Base-by-base conservation (phyloP, 352 stramenopile species). In the Vaucheria bursata region DNA sequence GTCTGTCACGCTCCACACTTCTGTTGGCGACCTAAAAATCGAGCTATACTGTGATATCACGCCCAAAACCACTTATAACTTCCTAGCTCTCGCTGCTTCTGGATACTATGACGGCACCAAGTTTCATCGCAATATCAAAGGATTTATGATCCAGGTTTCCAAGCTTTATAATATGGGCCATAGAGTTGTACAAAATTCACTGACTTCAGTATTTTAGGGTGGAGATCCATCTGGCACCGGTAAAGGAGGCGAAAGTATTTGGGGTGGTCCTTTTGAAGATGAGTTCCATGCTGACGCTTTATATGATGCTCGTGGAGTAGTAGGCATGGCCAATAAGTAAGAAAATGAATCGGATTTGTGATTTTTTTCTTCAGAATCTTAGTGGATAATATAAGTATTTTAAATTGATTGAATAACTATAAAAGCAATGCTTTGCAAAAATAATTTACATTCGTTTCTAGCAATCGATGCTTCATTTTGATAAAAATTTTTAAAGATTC, bases 41-140 rank as follows among this genome's bases (percentile, higher is more conserved):
- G 95, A 98, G 86, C 88, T 98, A 36, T 97, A 91, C 84, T 97
- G 92, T 81, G 92, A 98, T 85, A 96, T 91, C 3, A 89, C 91
- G 38, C 93, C 91, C 4, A 86, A 87, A 75, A 93, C 93, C 7
- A 88, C 89, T 34, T 87, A 98, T 88, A 98, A 98, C 83, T 98
- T 98, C 82, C 81, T 98, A 3, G 95, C 93, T 38, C 87, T 98
- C 40, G 95, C 90, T 73, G 93, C 93, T n/a, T 92, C 71, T 7
- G 70, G 70, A 7, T 86, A 85, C 38, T 96, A 96, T 50, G 89
- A 96, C 72, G 87, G 88, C 79, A 96, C 90, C n/a, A 90, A 88
- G 78, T 96, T 95, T 71, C 90, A 96, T 66, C 87, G 91, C 89
- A 93, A 83, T 78, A 85, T 77, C 34, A 72, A 75, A 39, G 75